Evolutionary conservation across 495 filamentous ascomycete genomes (phyloP), one percentile per base, ranked within the genome.

Genomic region (Paragyromitra xinjiangensis): DNA sequence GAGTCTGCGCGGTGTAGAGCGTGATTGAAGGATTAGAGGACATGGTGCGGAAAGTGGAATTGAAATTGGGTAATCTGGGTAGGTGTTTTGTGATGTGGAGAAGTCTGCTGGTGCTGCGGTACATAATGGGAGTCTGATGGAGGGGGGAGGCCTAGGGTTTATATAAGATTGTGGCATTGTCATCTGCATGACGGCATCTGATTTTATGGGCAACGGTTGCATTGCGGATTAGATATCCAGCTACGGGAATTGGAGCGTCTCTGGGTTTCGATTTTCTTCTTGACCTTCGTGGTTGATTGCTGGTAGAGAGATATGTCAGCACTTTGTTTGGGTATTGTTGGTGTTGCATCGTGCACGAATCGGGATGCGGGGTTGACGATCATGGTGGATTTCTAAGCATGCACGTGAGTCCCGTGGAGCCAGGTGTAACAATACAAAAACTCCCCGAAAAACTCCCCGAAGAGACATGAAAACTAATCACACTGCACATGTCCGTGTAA

Each of bases 1-100:
- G 91, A 8, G 91, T 93, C 81, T 88, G 86, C 0, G 87, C 84
- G 37, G 87, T 89, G 81, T 89, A 80, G 9, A 80, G 56, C 0
- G 69, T 79, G 22, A 80, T 80, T 14, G 77, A 39, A n/a, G 73
- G 73, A n/a, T 55, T 19, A 14, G 69, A 68, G 50, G 77, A 48
- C 77, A 79, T 79, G 7, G n/a, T 42, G 74, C 16, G 61, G 9
- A 16, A 42, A 14, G 19, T 61, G 3, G 3, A 26, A 14, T 12
- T 78, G 14, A 19, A 48, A 9, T 26, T 51, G 14, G 56, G 8
- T 2, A 34, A 6, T n/a, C 9, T 65, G 37, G 64, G 19, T n/a
- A 78, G 22, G 8, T 79, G 73, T 59, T 55, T 64, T n/a, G 77
- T 50, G 48, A 72, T 66, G 50, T 44, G 50, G 37, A 66, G 48